Evolutionary conservation across 139 green algal genomes (phyloP).

Genomic region (Parachlorella kessleri): DNA sequence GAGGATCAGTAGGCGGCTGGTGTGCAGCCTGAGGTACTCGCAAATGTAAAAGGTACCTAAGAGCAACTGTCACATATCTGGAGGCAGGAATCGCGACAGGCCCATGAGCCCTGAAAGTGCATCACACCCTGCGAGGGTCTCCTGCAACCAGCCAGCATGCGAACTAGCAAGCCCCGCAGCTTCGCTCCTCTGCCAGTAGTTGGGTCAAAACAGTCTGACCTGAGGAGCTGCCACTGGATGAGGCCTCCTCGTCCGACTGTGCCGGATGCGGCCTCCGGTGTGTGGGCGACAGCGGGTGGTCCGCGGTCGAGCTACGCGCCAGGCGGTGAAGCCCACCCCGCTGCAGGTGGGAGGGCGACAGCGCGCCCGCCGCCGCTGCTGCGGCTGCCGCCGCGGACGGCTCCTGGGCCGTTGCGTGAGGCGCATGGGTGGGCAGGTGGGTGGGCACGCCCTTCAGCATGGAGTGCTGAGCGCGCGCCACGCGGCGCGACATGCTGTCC

Average conservation of each 20-base stretch:
- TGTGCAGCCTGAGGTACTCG: too few species aligned
- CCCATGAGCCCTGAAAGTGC: too few species aligned
- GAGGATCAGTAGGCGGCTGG: too few species aligned
- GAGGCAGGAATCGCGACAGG: too few species aligned
- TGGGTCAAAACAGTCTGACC: neutral
- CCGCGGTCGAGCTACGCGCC: constrained; percentile 5
- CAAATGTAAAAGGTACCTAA: too few species aligned
- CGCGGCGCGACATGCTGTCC: constrained; percentile 27
- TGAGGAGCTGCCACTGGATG: neutral
- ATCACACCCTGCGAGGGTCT: too few species aligned
- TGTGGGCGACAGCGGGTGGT: neutral
- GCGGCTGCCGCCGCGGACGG: neutral
- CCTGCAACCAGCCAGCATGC: too few species aligned
- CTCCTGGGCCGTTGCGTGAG: neutral
- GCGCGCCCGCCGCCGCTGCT: neutral
- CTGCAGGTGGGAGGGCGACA: neutral
- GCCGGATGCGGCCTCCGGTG: neutral
- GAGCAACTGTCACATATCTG: too few species aligned
- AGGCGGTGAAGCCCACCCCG: constrained; percentile 28
- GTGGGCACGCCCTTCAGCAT: constrained; percentile 45
- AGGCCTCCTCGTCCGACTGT: neutral
- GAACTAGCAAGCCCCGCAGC: too few species aligned
- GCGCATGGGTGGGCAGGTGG: constrained; percentile 8
- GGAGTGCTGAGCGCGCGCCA: constrained; percentile 29
- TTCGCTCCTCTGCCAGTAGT: too few species aligned